Evolutionary conservation across 257 asterid species (phyloP).

Genomic region (Solanum acaule): DNA sequence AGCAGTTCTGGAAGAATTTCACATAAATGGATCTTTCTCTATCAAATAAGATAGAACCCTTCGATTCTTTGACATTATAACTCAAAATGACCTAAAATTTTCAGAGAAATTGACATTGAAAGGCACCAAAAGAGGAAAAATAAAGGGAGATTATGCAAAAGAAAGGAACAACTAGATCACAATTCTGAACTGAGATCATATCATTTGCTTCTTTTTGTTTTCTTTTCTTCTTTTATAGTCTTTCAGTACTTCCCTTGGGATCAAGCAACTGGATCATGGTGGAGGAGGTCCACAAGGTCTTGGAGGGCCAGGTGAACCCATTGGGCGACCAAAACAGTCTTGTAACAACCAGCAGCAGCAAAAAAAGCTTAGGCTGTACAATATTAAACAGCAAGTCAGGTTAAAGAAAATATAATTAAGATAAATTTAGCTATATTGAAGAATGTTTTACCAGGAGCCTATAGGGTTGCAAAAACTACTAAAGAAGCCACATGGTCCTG

Average conservation of each 20-base stretch:
- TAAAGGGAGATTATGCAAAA: not conserved
- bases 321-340: not conserved
- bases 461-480: not conserved
- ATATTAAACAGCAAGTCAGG: not conserved
- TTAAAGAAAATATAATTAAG: not conserved
- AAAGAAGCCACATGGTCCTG: not conserved
- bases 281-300: not conserved
- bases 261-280: not conserved
- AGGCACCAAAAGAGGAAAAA: not conserved
- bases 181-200: not conserved
- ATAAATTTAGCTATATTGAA: not conserved
- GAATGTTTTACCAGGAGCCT: not conserved
- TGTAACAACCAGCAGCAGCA: not conserved
- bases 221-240: not conserved
- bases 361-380: not conserved
- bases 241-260: not conserved
- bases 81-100: not conserved
- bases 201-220: not conserved
- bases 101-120: not conserved
- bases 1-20: not conserved
- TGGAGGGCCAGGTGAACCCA: not conserved
- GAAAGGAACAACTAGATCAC: not conserved
- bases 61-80: not conserved
- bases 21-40: not conserved
- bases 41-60: not conserved